Percentiles rank a stretch among this genome's conserved stretches.
These are phyloP conservation scores for Populus hybrid DNA, from an alignment of 441 rosid genomes.

Conservation along the genomic window DNA sequence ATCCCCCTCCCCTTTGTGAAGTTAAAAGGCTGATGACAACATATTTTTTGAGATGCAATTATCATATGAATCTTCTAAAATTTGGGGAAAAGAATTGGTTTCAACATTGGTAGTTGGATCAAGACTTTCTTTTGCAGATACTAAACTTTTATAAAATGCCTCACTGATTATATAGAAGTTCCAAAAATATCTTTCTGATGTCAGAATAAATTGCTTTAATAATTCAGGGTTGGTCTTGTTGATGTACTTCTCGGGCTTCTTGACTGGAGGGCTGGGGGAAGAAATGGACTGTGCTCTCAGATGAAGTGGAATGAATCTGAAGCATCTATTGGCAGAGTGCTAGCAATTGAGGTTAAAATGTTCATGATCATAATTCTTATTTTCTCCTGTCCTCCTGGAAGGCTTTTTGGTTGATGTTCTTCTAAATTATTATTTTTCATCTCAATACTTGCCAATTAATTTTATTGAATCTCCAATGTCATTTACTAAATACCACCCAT, in stretches of 20 bases:
- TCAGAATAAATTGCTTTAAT: slow-evolving; percentile 14
- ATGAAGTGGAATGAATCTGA: slow-evolving; percentile 99
- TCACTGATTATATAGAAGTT: background rate
- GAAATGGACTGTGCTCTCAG: slow-evolving; percentile 83
- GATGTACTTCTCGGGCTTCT: slow-evolving; percentile 97
- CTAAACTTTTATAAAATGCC: background rate
- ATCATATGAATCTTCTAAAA: background rate
- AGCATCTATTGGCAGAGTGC: slow-evolving; percentile 97
- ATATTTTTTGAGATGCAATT: background rate
- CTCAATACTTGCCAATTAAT: background rate
- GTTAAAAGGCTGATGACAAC: background rate
- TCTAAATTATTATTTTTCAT: background rate
- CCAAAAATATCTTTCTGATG: slow-evolving; percentile 7
- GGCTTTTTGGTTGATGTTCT: slow-evolving; percentile 5
- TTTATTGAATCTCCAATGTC: background rate
- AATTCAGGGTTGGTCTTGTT: slow-evolving; percentile 88
- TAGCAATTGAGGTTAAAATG: slow-evolving; percentile 85
- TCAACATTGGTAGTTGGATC: background rate
- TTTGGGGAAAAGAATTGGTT: background rate
- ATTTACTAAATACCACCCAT: background rate
- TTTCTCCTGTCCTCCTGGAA: background rate
- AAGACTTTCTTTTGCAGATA: background rate
- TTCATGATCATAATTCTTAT: background rate
- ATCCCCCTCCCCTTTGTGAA: background rate
- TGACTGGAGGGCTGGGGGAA: slow-evolving; percentile 98